A percentile compares a stretch with the other conserved stretches of the same genome.
phyloP scores from a whole-genome alignment of 345 rosid species.

The Populus pruinosa region DNA sequence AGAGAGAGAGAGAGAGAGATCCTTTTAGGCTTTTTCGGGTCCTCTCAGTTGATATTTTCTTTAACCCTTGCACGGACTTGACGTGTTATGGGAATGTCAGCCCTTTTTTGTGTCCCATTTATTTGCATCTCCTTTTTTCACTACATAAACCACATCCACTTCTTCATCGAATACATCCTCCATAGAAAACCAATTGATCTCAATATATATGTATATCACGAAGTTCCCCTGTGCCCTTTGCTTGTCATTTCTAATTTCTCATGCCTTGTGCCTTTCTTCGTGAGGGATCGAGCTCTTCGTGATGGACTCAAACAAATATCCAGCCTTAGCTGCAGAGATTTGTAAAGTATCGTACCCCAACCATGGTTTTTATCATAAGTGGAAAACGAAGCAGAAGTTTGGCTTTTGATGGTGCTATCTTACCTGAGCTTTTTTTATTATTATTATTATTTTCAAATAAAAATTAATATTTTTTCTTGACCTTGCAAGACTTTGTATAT shows the following conservation, averaged over 20 bases:
- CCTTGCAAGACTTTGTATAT: constrained; percentile 20
- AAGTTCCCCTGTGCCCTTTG: not conserved
- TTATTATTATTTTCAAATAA: not conserved
- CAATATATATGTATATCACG: not conserved
- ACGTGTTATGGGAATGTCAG: constrained; percentile 37
- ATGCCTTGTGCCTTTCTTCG: not conserved
- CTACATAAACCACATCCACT: constrained; percentile 16
- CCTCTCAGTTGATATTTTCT: constrained; percentile 12
- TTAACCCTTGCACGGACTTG: constrained; percentile 19
- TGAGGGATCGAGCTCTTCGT: not conserved
- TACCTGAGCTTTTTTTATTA: constrained; percentile 44
- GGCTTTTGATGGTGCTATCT: constrained; percentile 42
- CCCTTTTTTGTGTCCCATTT: constrained; percentile 15
- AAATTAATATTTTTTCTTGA: constrained; percentile 17
- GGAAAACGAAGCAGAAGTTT: not conserved
- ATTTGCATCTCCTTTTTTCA: constrained; percentile 13
- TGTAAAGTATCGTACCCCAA: not conserved
- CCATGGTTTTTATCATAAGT: not conserved
- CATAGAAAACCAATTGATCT: too few species aligned
- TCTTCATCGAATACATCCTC: constrained; percentile 7
- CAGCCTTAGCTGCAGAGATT: not conserved
- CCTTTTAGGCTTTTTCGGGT: not conserved
- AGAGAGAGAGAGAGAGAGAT: not conserved
- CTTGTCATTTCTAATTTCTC: not conserved
- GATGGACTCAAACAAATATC: constrained; percentile 14